Evolutionary conservation across 192 early-diverging fungal species (phyloP), one percentile per base, ranked within the genome.

Genomic region (Rhizophlyctis rosea): DNA sequence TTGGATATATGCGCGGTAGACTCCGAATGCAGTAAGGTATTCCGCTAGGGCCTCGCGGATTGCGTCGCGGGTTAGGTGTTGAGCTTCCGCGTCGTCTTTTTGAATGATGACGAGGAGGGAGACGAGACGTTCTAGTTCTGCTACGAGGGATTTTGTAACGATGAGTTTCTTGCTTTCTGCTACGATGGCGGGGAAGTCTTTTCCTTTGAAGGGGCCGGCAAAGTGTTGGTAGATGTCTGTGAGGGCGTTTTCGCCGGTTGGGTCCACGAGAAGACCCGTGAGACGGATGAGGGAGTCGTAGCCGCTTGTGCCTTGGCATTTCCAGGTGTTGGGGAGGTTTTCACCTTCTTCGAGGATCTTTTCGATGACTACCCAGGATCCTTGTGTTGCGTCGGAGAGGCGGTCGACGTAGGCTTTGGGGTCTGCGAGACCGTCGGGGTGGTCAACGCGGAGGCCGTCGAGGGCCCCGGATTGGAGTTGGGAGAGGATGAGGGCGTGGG

Each of bases 301-400:
- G 5, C 65, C 65, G 58, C 65, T 67, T 28, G 65, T 67, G 24
- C 65, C 65, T 13, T 56, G 44, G 50, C 65, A 67, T 1, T 44
- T 44, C 65, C 65, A 67, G 5, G 28, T 23, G 0, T 44, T 16
- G 24, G 65, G 65, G 14, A 67, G 47, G 23, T 67, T 49, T 53
- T 67, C 65, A 14, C 65, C 65, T 32, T 67, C 65, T 33, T 67
- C 65, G 29, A 67, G n/a, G 28, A 67, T 67, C 50, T 67, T 67
- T 53, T 67, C 65, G 58, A 67, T 67, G 47, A 67, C 65, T 21
- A 67, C 50, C 65, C 65, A 67, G n/a, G 65, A 67, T 4, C 65
- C 65, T 3, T 60, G 25, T 4, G 57, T 67, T 14, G 57, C 58
- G 16, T 67, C 34, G 1, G 56, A 44, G 25, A 67, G 33, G 11